These are phyloP conservation scores for Pseudophaeomoniella oleicola DNA, from an alignment of 2,329 filamentous ascomycete genomes.

Conservation along the genomic window DNA sequence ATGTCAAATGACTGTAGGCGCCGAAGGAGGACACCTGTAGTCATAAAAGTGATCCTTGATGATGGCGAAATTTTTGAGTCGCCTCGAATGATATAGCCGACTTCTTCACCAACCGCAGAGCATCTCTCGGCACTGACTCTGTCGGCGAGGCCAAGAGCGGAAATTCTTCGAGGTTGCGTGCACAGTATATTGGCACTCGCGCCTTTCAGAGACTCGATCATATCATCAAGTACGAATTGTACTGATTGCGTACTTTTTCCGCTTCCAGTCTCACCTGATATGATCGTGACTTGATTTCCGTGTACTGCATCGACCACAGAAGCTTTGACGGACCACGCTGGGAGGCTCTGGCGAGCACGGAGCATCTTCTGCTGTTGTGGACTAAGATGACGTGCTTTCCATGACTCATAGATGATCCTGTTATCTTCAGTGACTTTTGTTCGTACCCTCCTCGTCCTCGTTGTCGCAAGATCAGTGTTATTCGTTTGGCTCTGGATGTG, in stretches of 20 bases:
- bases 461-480: background rate
- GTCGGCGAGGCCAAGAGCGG: conserved; percentile 83
- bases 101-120: conserved; percentile 64
- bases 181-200: conserved; percentile 78
- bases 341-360: conserved; percentile 54
- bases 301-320: conserved; percentile 62
- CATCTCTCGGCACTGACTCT: conserved; percentile 88
- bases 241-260: conserved; percentile 96
- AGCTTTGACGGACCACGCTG: conserved; percentile 75
- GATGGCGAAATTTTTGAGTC: conserved; percentile 61
- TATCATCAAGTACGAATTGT: conserved; percentile 85
- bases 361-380: conserved; percentile 62
- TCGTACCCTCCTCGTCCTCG: conserved; percentile 4
- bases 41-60: conserved; percentile 91
- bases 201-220: conserved; percentile 64
- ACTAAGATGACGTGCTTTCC: conserved; percentile 52
- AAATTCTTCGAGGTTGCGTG: conserved; percentile 88
- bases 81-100: conserved; percentile 83
- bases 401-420: conserved; percentile 39
- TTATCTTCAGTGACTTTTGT: conserved; percentile 15
- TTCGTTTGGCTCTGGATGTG: background rate
- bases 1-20: conserved; percentile 49
- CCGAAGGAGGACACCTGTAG: conserved; percentile 80
- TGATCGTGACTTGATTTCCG: conserved; percentile 77
- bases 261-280: conserved; percentile 91